phyloP scores from a whole-genome alignment of 129 eudicot genomes.

The Helianthus tuberosus region DNA sequence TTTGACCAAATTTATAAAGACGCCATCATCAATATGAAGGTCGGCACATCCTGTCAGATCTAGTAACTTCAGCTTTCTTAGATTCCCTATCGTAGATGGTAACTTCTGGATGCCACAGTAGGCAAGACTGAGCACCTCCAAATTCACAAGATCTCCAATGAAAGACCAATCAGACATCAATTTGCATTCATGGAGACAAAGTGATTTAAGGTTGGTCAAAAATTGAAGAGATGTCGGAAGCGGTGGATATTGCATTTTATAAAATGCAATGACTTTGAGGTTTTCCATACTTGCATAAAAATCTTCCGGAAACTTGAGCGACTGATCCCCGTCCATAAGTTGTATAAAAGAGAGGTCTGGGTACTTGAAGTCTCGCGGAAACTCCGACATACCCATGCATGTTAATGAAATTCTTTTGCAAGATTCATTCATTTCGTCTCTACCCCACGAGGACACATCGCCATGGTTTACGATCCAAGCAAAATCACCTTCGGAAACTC shows the following conservation, averaged over 20 bases:
- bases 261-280: conserved; percentile 3
- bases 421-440: background rate
- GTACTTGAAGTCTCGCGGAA: no score
- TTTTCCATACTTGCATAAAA: background rate
- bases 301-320: background rate
- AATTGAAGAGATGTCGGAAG: conserved; percentile 8
- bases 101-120: background rate
- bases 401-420: background rate
- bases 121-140: conserved; percentile 21
- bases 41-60: conserved; percentile 11
- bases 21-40: conserved; percentile 18
- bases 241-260: background rate
- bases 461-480: background rate
- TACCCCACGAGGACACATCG: background rate
- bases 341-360: no score
- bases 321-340: background rate
- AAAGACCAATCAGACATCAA: background rate
- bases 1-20: background rate
- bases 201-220: background rate
- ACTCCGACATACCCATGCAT: no score
- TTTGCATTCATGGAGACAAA: background rate
- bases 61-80: conserved; percentile 1
- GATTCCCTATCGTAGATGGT: conserved; percentile 7
- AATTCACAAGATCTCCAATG: background rate
- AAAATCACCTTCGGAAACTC: no score